Evolutionary conservation across 176 grass and related monocot genomes (phyloP).

Genomic region (Zea luxurians): DNA sequence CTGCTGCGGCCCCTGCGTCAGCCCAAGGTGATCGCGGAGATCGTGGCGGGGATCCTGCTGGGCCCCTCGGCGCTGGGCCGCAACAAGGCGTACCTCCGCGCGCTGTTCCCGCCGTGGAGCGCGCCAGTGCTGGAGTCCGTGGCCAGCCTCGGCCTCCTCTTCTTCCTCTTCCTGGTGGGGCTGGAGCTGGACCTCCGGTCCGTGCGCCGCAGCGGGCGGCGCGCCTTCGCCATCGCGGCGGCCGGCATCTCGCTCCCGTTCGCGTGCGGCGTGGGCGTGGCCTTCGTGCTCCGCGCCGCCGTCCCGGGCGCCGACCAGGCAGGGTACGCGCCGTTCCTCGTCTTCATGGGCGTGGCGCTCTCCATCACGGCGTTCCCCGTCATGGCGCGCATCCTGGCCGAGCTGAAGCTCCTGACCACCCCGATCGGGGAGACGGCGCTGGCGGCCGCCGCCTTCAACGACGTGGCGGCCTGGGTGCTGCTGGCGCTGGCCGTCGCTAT

Average conservation of each 20-base stretch:
- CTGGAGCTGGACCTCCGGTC: constrained; percentile 85
- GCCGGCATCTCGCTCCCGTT: constrained; percentile 76
- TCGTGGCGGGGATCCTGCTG: constrained; percentile 69
- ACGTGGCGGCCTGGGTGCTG: constrained; percentile 78
- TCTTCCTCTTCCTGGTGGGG: constrained; percentile 87
- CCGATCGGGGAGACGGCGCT: constrained; percentile 70
- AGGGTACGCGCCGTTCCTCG: constrained; percentile 62
- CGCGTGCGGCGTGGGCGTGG: constrained; percentile 65
- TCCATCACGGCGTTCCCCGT: constrained; percentile 93
- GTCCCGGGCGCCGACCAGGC: constrained; percentile 59
- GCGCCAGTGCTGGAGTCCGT: constrained; percentile 72
- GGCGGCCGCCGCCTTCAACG: constrained; percentile 74
- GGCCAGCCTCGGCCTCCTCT: constrained; percentile 81
- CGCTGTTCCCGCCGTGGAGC: constrained; percentile 78
- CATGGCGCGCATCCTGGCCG: constrained; percentile 81
- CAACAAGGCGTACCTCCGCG: constrained; percentile 59
- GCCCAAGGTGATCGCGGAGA: constrained; percentile 94
- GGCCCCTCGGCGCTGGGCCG: constrained; percentile 80
- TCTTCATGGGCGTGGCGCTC: constrained; percentile 85
- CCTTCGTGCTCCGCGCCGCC: constrained; percentile 55
- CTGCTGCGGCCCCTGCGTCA: constrained; percentile 76
- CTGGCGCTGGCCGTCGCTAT: constrained; percentile 73
- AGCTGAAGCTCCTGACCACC: constrained; percentile 79
- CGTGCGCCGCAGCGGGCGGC: constrained; percentile 50
- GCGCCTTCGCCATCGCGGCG: constrained; percentile 65